Evolutionary conservation across 2,329 filamentous ascomycete genomes (phyloP), one percentile per base, ranked within the genome.

Genomic region (Atkinsonella hypoxylon): DNA sequence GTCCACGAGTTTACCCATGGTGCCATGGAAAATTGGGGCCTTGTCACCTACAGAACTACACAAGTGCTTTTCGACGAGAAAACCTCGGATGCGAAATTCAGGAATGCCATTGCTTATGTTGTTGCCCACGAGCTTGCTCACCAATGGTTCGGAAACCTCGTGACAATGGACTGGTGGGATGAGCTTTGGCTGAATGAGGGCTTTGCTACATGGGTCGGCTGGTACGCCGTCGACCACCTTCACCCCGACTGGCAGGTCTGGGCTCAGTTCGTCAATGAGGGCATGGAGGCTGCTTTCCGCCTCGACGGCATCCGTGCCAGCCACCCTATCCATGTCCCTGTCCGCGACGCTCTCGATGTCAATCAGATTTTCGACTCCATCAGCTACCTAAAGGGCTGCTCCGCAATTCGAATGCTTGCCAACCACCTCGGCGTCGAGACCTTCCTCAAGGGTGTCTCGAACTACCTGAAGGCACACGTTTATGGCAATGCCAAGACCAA

Each of bases 351-450:
- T 31, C 79, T 97, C 11, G 93, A 97, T 59, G 89, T 97, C 57
- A 94, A 97, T 67, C 93, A 98, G 67, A 95, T 97, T 57, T 98
- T 98, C 63, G 93, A 98, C 66, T 81, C 85, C 65, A 97, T 98
- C 69, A 94, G 87, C 69, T 98, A 97, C 65, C 76, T 94, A 55
- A 97, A 98, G 73, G 93, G 93, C 36, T 95, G 89, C 71, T 95
- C 91, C 2, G 87, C 93, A 53, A 93, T 98, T 62, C 86, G 93
- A 62, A 98, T 98, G 93, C 71, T 98, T 60, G 91, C 89, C 59
- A 84, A 85, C 60, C 87, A 97, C 66, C 80, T 98, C 17, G 89
- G 89, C 13, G 83, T 86, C 48, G 82, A 95, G 61, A 86, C 81
- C 1, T 98, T 98, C 76, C 75, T 98, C 48, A 83, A 87, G 62